Conservation (phyloP, 2,329 filamentous ascomycete genomes). For the Penicillium sp. region DNA sequence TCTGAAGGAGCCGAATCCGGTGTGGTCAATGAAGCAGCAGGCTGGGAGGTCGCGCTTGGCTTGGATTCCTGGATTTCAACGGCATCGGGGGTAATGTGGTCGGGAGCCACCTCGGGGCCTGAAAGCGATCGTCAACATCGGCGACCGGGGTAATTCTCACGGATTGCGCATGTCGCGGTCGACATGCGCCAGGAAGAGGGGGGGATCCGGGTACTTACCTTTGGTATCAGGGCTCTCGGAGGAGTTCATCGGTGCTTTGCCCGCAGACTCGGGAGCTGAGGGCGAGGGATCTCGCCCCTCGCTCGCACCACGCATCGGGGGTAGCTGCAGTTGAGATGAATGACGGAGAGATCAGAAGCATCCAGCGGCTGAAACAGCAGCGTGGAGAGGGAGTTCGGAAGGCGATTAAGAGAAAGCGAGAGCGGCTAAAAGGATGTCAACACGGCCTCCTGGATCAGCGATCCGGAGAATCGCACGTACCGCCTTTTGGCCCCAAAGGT, state of each 20-base stretch:
- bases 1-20: slow-evolving; percentile 16
- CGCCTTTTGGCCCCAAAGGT: slow-evolving; percentile 22
- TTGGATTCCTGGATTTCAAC: slow-evolving; percentile 27
- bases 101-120: slow-evolving; percentile 33
- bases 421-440: slow-evolving; percentile 15
- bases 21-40: slow-evolving; percentile 14
- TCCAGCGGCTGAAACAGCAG: background rate
- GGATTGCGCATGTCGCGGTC: background rate
- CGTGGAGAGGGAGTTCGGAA: background rate
- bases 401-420: slow-evolving; percentile 7
- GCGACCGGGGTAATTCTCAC: slow-evolving; percentile 9
- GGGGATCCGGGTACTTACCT: slow-evolving; percentile 28
- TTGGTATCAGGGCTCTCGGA: slow-evolving; percentile 29
- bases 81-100: slow-evolving; percentile 26
- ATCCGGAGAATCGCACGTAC: slow-evolving; percentile 19
- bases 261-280: slow-evolving; percentile 33
- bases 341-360: slow-evolving; percentile 12
- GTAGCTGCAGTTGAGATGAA: slow-evolving; percentile 23
- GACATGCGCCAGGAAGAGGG: background rate
- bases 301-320: slow-evolving; percentile 41
- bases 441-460: slow-evolving; percentile 22
- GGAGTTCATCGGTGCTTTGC: slow-evolving; percentile 41
- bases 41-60: slow-evolving; percentile 23
- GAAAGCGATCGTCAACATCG: slow-evolving; percentile 16
- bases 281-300: slow-evolving; percentile 36